Evolutionary conservation across 1,284 basidiomycete genomes (phyloP).

Genomic region (Pholiota adiposa): DNA sequence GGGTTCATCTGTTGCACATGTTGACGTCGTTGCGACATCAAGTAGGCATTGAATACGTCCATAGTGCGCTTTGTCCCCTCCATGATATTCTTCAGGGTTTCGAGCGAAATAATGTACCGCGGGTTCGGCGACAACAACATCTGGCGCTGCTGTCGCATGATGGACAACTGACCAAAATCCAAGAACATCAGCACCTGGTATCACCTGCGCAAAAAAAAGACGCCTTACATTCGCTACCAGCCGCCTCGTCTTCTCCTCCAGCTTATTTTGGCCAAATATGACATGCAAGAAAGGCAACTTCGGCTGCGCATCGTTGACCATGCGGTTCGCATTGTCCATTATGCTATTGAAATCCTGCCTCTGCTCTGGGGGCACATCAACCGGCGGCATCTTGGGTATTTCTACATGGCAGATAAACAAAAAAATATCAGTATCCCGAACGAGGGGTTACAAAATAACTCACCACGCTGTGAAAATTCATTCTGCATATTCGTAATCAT

Average conservation of each 20-base stretch:
- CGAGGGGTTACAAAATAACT: constrained; percentile 19
- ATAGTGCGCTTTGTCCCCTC: constrained; percentile 45
- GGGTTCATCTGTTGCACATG: constrained; percentile 17
- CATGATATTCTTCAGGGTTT: constrained; percentile 51
- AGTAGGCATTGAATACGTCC: constrained; percentile 38
- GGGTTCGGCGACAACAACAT: constrained; percentile 47
- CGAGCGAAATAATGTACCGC: constrained; percentile 52
- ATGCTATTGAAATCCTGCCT: constrained; percentile 52
- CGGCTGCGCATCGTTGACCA: constrained; percentile 48
- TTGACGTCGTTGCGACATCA: constrained; percentile 30
- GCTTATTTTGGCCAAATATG: constrained; percentile 47
- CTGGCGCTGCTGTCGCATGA: constrained; percentile 54
- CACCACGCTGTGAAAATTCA: constrained; percentile 36
- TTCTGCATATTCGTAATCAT: constrained; percentile 38
- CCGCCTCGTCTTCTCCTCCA: constrained; percentile 49
- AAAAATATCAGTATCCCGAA: neutral
- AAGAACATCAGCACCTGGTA: neutral
- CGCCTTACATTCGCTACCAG: constrained; percentile 57
- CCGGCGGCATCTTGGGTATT: constrained; percentile 32
- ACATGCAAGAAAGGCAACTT: constrained; percentile 46
- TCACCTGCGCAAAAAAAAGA: neutral
- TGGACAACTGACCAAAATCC: constrained; percentile 44
- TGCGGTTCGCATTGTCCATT: constrained; percentile 51
- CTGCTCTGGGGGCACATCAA: constrained; percentile 54
- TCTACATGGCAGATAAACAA: constrained; percentile 26